phyloP scores from a whole-genome alignment of 768 basidiomycete species.

The Russula ochroleuca region DNA sequence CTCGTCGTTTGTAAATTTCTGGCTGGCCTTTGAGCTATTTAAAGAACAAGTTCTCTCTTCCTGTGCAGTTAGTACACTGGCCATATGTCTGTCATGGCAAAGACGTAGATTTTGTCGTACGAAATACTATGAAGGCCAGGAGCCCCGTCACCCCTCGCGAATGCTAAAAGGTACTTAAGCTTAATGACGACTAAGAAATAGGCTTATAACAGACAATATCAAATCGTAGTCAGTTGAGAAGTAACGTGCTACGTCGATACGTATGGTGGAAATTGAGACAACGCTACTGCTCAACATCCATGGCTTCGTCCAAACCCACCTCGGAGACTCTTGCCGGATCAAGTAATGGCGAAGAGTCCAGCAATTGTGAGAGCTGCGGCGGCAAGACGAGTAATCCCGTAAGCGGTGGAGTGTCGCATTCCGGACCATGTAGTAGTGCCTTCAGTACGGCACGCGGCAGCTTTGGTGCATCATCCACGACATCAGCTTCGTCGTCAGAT shows the following conservation, averaged over 20 bases:
- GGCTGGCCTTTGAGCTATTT: constrained; percentile 4
- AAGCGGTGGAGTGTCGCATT: not conserved
- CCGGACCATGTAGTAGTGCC: constrained; percentile 13
- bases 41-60: not conserved
- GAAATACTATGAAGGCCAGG: not conserved
- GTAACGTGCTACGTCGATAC: not conserved
- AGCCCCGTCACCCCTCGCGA: not conserved
- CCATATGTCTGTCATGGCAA: not conserved
- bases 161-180: not conserved
- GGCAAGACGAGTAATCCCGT: not conserved
- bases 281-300: constrained; percentile 19
- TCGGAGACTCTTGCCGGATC: not conserved
- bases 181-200: too few species aligned
- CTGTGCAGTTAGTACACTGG: not conserved
- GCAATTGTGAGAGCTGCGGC: not conserved
- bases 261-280: not conserved
- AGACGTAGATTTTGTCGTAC: not conserved
- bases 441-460: constrained; percentile 19
- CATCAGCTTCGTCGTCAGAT: constrained; percentile 24
- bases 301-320: constrained; percentile 10
- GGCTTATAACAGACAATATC: not conserved
- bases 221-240: not conserved
- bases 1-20: constrained; percentile 5
- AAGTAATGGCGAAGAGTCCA: not conserved
- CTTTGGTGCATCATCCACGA: constrained; percentile 13